Conservation (phyloP, 352 stramenopile species). For the Pythium brassicae region DNA sequence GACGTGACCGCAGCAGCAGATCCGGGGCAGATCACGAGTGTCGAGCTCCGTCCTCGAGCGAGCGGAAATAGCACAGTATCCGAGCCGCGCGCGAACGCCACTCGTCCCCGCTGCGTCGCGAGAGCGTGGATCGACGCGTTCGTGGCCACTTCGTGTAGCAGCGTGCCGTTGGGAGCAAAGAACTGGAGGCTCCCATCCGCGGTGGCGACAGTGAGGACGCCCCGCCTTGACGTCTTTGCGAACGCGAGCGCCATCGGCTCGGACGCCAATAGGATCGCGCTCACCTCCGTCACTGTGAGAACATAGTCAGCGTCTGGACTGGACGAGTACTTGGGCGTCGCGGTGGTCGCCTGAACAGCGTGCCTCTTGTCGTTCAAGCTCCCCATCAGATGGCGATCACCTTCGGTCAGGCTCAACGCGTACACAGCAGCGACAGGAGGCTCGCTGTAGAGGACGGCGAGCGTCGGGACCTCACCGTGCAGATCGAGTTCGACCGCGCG, state of each 20-base stretch:
- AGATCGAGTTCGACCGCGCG: conserved; percentile 15
- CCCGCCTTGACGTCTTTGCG: conserved; percentile 15
- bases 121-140: conserved; percentile 18
- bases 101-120: conserved; percentile 28
- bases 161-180: conserved; percentile 40
- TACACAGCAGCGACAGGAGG: conserved; percentile 17
- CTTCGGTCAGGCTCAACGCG: conserved; percentile 16
- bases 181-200: conserved; percentile 18
- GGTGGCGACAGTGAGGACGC: conserved; percentile 16
- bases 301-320: background rate
- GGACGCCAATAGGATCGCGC: conserved; percentile 6
- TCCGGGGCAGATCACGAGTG: conserved; percentile 34
- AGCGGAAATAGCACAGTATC: conserved; percentile 26
- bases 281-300: conserved; percentile 1
- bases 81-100: conserved; percentile 39
- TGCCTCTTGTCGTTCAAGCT: conserved; percentile 3
- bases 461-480: conserved; percentile 13
- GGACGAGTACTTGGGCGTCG: background rate
- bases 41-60: conserved; percentile 17
- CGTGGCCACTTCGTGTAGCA: conserved; percentile 30
- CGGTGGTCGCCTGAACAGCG: background rate
- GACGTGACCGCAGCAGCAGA: conserved; percentile 30
- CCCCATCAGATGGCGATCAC: conserved; percentile 8
- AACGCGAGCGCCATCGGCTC: conserved; percentile 13
- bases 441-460: conserved; percentile 16